phyloP scores from a whole-genome alignment of 2,329 filamentous ascomycete species.

The Chrysoporthe austroafricana region DNA sequence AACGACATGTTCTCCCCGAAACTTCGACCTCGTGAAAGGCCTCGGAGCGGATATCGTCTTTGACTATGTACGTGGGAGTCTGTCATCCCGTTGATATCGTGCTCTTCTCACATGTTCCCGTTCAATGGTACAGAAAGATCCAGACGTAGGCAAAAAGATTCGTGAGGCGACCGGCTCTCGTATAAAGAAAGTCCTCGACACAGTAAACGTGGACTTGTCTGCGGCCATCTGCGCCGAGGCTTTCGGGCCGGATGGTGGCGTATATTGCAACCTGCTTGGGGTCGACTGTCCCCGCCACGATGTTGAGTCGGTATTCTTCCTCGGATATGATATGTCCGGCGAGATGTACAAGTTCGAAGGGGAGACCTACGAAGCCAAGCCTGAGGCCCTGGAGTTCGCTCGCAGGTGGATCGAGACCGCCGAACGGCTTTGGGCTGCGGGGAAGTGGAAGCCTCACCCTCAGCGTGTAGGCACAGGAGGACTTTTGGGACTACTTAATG shows the following conservation, averaged over 20 bases:
- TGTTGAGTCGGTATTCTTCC: slow-evolving; percentile 20
- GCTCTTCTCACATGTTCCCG: slow-evolving; percentile 8
- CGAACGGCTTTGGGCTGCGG: slow-evolving; percentile 15
- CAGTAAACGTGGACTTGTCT: neutral
- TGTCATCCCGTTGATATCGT: neutral
- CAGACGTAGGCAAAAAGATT: slow-evolving; percentile 43
- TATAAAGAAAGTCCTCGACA: slow-evolving; percentile 32
- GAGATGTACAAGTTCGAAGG: slow-evolving; percentile 20
- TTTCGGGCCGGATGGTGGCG: slow-evolving; percentile 10
- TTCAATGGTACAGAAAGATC: slow-evolving; percentile 37
- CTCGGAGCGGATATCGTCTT: slow-evolving; percentile 47
- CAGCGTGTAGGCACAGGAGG: slow-evolving; percentile 5
- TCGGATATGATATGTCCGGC: slow-evolving; percentile 21
- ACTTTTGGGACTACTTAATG: slow-evolving; percentile 11
- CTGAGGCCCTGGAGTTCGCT: slow-evolving; percentile 11
- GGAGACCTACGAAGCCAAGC: neutral
- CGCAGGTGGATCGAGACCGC: slow-evolving; percentile 3
- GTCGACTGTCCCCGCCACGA: slow-evolving; percentile 16
- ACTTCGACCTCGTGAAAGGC: slow-evolving; percentile 41
- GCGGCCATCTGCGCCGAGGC: slow-evolving; percentile 16
- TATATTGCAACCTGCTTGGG: slow-evolving; percentile 21
- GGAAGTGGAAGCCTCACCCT: slow-evolving; percentile 20
- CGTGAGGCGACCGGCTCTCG: slow-evolving; percentile 45
- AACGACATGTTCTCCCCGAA: slow-evolving; percentile 33
- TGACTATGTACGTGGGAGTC: slow-evolving; percentile 38